Base-by-base conservation (phyloP, 352 stramenopile genomes). In the Globisporangium paroecandrum region DNA sequence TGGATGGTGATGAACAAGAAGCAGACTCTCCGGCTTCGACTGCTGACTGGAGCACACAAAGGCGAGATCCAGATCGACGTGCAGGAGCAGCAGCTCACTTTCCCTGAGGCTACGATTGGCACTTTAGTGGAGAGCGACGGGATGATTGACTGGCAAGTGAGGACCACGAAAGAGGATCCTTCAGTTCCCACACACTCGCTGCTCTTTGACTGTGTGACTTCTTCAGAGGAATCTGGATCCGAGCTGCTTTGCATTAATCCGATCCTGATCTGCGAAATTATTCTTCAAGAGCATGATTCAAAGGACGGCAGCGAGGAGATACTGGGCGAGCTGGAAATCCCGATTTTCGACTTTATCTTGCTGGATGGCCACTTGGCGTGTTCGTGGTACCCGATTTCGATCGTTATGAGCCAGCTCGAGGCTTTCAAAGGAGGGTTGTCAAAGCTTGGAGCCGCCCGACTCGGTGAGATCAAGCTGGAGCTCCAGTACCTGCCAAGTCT, bases 261-360 rank as follows among this genome's bases (percentile, higher is more conserved):
- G 1, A 70, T 77, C 4, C 2, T 82, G 9, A 57, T 75, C 1
- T 77, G 65, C 22, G 68, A 82, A 38, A 57, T 80, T n/a, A 10
- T 53, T 12, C n/a, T 74, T n/a, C 29, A 41, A 22, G 55, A 68
- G 25, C 12, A 10, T 4, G 56, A 62, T 4, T 8, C 43, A n/a
- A 1, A 22, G 3, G 22, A 5, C 9, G 24, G 4, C 24, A 38
- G 29, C 7, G 7, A 57, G 2, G 22, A 66, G 7, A 32, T 57
- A 2, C 3, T 79, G 1, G 78, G 72, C 2, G 69, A 71, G 32
- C 59, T 83, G 32, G 75, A 83, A 24, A 58, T 85, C 25, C 79
- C 77, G 7, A 62, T 87, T 12, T 84, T 87, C 41, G 77, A 83
- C 54, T 85, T 80, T 41, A 68, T 87, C 7, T 47, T 87, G 6